Evolutionary conservation across 176 grass and related monocot species (phyloP), one percentile per base, ranked within the genome.

Genomic region (Thalia dealbata): DNA sequence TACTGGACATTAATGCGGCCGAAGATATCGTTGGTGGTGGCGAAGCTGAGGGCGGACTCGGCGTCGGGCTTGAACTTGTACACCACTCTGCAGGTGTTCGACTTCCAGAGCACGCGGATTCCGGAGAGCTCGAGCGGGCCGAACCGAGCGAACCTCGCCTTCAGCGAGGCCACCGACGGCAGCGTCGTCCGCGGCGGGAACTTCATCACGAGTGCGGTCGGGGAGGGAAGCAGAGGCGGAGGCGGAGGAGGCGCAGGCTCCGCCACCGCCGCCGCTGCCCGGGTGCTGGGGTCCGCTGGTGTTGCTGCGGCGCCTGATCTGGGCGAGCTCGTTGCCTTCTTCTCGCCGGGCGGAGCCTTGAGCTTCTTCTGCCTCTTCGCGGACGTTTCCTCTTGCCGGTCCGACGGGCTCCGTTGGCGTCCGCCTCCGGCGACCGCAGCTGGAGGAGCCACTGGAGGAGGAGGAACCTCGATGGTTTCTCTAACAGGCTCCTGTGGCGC

Each of bases 71-170:
- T 71, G 83, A 85, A 93, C 77, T 70, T 85, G 83, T 86, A 99
- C 72, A 92, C 82, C 55, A 99, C 87, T 23, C 87, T 91, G 81
- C 90, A 93, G 73, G 85, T 88, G 81, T 93, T 54, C 0, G 95
- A 93, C 77, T 91, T 99, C 90, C 90, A 99, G 78, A 88, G 93
- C 21, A 99, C 90, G 14, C 95, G 87, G 58, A 84, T 93, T 76
- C 78, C 88, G 29, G 89, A 68, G 35, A 91, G 19, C 76, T 93
- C 85, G 1, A 99, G 88, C 5, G 70, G 81, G 10, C 95, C 95
- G 27, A 93, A 99, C 1, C 95, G 87, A 6, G 95, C 90, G 72
- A 99, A 88, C 81, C 84, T 90, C 3, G 95, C 95, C 83, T 99
- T 99, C 78, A 99, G 79, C 14, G 87, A 88, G 0, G 95, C 90